Evolutionary conservation across 164 flowering plant genomes (phyloP).

Genomic region (Chloranthus sessilifolius): DNA sequence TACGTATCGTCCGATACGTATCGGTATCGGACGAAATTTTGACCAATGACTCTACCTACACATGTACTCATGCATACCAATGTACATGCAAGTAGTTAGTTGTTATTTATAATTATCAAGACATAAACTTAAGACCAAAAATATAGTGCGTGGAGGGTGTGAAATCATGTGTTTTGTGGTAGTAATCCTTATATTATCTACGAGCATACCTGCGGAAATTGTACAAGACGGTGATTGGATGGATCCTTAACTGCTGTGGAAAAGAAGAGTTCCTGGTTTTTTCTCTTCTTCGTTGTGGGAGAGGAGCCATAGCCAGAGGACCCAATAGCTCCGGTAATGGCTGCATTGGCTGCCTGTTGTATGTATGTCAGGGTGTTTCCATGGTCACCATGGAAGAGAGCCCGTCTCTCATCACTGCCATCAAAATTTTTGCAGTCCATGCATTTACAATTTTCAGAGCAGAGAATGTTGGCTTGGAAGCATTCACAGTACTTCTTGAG

Average conservation of each 20-base stretch:
- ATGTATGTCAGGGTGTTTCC: conserved; percentile 54
- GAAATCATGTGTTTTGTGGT: no score
- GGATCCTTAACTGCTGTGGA: conserved; percentile 47
- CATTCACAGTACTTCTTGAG: conserved; percentile 98
- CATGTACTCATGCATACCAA: no score
- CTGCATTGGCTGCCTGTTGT: conserved; percentile 98
- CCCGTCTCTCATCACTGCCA: conserved; percentile 96
- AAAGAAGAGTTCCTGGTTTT: conserved; percentile 60
- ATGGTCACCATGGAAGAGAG: conserved; percentile 80
- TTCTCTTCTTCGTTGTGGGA: conserved; percentile 65
- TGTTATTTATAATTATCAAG: no score
- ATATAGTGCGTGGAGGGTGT: no score
- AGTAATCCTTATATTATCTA: no score
- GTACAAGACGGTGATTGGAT: conserved; percentile 41
- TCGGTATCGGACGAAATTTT: no score
- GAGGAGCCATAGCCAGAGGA: conserved; percentile 87
- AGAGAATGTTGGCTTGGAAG: conserved; percentile 92
- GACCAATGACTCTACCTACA: no score
- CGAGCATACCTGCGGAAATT: conserved; percentile 61
- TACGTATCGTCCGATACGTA: no score
- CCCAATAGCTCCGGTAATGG: conserved; percentile 94
- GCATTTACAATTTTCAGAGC: conserved; percentile 97
- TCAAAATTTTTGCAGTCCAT: conserved; percentile 94
- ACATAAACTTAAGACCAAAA: no score
- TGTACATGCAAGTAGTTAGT: no score